Conservation (phyloP, 2,329 filamentous ascomycete species). For the Teratosphaeria pseudoeucalypti region DNA sequence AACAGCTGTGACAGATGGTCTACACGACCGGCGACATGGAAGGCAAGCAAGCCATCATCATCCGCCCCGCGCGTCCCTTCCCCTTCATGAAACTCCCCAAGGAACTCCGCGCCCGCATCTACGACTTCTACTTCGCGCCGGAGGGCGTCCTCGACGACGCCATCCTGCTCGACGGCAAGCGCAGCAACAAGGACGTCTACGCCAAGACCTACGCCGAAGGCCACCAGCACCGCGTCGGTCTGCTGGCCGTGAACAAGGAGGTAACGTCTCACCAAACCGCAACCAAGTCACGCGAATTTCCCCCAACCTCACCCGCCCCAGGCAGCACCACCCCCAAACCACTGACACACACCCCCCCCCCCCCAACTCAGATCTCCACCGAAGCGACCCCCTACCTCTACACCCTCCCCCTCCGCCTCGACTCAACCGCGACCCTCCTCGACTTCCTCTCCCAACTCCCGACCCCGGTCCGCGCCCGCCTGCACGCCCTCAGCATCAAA, state of each 20-base stretch:
- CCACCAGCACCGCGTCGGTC: conserved; percentile 21
- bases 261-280: conserved; percentile 5
- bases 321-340: not conserved
- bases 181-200: conserved; percentile 17
- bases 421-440: conserved; percentile 20
- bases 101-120: conserved; percentile 21
- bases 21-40: conserved; percentile 22
- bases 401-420: conserved; percentile 21
- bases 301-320: not conserved
- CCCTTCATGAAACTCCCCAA: conserved; percentile 21
- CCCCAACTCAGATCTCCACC: conserved; percentile 13
- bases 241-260: conserved; percentile 26
- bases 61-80: conserved; percentile 26
- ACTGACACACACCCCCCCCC: not conserved
- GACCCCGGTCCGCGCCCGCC: conserved; percentile 8
- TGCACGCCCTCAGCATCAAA: conserved; percentile 19
- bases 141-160: conserved; percentile 14
- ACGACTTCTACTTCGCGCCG: conserved; percentile 21
- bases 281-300: not conserved
- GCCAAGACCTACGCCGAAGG: conserved; percentile 24
- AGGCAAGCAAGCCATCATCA: conserved; percentile 25
- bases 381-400: conserved; percentile 25
- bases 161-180: conserved; percentile 23
- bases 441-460: conserved; percentile 24
- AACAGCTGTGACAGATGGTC: conserved; percentile 3